A percentile compares a stretch with the other conserved stretches of the same genome.
phyloP scores from a whole-genome alignment of 345 rosid species.

The Murraya paniculata region DNA sequence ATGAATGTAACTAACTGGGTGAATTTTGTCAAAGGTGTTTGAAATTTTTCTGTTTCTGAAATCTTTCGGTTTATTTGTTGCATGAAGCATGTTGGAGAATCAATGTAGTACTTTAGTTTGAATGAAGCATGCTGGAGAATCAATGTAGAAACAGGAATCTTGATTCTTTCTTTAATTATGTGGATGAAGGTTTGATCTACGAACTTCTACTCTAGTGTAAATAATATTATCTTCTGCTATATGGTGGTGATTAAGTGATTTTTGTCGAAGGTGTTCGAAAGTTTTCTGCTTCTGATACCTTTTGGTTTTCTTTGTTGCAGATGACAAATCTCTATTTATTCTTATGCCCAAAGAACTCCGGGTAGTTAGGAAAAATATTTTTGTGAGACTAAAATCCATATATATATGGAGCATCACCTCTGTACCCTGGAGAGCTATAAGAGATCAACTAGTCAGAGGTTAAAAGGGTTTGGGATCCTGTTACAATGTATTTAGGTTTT shows the following conservation, averaged over 20 bases:
- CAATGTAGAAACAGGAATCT: not conserved
- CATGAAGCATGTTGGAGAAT: not conserved
- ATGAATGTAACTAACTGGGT: not conserved
- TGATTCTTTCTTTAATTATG: not conserved
- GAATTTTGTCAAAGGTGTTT: not conserved
- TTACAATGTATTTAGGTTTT: not conserved
- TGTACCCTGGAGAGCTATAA: not conserved
- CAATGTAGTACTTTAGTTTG: not conserved
- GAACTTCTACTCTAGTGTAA: too few relatives aligned
- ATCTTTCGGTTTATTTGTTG: not conserved
- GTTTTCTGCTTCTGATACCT: not conserved
- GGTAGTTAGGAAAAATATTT: not conserved
- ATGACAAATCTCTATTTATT: too few relatives aligned
- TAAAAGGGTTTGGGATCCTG: not conserved
- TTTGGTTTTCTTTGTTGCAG: not conserved
- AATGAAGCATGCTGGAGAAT: not conserved
- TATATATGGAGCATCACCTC: not conserved
- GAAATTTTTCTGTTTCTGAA: not conserved
- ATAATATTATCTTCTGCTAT: not conserved
- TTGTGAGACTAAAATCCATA: not conserved
- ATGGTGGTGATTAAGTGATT: not conserved
- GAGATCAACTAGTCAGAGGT: not conserved
- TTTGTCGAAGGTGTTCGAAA: not conserved
- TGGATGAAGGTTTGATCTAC: not conserved
- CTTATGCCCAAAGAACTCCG: too few relatives aligned